Base-by-base conservation (phyloP, 108 stramenopile species). In the Schizochytrium sp. region DNA sequence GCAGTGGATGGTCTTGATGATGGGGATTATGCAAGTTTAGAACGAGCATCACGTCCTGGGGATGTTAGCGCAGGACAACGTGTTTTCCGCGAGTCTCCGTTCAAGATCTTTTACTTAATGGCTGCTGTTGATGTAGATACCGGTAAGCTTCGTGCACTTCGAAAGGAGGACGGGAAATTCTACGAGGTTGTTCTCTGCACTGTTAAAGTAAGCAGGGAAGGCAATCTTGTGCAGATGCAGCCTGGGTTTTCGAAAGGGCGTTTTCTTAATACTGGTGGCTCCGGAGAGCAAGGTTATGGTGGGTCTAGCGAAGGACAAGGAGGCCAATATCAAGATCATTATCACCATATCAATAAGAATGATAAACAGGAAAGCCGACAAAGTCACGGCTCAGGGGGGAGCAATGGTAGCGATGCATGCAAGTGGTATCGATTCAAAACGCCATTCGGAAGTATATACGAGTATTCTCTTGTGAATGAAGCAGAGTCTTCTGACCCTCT, bases 51-150 rank as follows among this genome's bases (percentile, higher is more conserved):
- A 8, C 42, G 64, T 8, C 40, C 64, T 44, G 76, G 76, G 38
- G 76, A 83, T 5, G 53, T 55, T n/a, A 83, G 76, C 28, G 76
- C 76, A 10, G 76, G 76, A 13, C 76, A 83, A 28, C 76, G 76
- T 10, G 28, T 42, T n/a, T 83, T 83, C 28, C 76, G 76, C 76
- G 76, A 83, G 28, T 55, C 50, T n/a, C 76, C 76, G 5, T 83
- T 83, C 28, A 83, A 83, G 28, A 40, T 83, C 28, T 83, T 83
- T 42, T 83, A 83, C 76, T 38, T 83, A n/a, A 83, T 83, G 76
- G 76, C 76, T 28, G 76, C 76, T 40, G 76, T 83, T 49, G 76
- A 83, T 42, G 28, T 83, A 15, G 76, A 83, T 10, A 40, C 76
- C n/a, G 28, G 45, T 28, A 55, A 49, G 47, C 53, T 83, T 5